phyloP scores from a whole-genome alignment of 352 stramenopile species.

The Phytopythium litorale region DNA sequence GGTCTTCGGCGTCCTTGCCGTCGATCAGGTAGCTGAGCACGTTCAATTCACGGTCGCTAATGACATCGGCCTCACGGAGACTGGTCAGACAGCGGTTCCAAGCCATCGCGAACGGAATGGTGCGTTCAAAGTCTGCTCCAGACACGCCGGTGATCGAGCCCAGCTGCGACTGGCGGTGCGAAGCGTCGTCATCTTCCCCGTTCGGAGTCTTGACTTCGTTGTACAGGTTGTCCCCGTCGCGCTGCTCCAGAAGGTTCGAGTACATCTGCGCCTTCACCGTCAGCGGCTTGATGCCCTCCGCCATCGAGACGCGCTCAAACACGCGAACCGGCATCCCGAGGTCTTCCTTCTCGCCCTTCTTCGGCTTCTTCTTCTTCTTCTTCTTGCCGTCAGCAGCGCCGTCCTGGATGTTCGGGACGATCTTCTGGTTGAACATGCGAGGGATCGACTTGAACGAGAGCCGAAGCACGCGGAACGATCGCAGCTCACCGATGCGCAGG shows the following conservation, averaged over 20 bases:
- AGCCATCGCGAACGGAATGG: slow-evolving; percentile 84
- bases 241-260: slow-evolving; percentile 62
- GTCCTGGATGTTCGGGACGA: slow-evolving; percentile 83
- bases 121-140: slow-evolving; percentile 79
- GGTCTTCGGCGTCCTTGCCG: slow-evolving; percentile 63
- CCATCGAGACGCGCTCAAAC: slow-evolving; percentile 84
- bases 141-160: slow-evolving; percentile 75
- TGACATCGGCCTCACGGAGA: slow-evolving; percentile 78
- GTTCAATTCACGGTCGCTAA: slow-evolving; percentile 82
- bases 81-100: slow-evolving; percentile 80
- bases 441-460: slow-evolving; percentile 86
- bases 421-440: slow-evolving; percentile 86
- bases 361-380: slow-evolving; percentile 70
- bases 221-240: slow-evolving; percentile 44
- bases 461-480: slow-evolving; percentile 80
- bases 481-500: slow-evolving; percentile 77
- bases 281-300: slow-evolving; percentile 70
- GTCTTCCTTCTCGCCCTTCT: slow-evolving; percentile 69
- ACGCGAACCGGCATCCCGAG: slow-evolving; percentile 57
- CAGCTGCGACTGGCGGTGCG: slow-evolving; percentile 50
- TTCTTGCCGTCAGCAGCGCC: slow-evolving; percentile 42
- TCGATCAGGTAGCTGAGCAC: slow-evolving; percentile 87
- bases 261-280: slow-evolving; percentile 86
- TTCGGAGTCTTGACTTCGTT: slow-evolving; percentile 62
- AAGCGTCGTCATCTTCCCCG: slow-evolving; percentile 59